phyloP scores from a whole-genome alignment of 345 rosid species.

The Sonneratia alba region DNA sequence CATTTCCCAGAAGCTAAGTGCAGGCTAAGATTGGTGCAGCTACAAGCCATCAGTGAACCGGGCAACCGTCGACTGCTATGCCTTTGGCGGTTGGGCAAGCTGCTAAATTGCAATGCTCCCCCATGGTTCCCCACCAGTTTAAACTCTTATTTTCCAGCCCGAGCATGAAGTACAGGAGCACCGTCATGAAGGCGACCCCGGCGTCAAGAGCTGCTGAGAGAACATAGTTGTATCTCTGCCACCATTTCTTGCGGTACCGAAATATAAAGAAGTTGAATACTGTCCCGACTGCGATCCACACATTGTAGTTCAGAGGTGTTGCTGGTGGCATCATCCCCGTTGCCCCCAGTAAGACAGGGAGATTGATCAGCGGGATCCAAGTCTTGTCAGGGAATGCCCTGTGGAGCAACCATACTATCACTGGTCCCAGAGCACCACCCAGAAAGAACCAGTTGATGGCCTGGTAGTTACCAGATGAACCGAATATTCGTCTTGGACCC shows the following conservation, averaged over 20 bases:
- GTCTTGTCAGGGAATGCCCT: constrained; percentile 61
- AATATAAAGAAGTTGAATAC: constrained; percentile 73
- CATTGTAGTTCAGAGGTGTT: constrained; percentile 61
- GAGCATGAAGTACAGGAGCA: constrained; percentile 53
- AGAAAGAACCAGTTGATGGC: constrained; percentile 87
- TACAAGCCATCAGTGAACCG: constrained; percentile 25
- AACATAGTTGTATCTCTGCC: constrained; percentile 82
- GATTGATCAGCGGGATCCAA: constrained; percentile 83
- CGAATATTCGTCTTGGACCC: constrained; percentile 73
- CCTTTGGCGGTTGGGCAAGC: constrained; percentile 74
- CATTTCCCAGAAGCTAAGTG: not conserved
- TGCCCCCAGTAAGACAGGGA: constrained; percentile 81
- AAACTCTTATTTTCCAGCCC: constrained; percentile 46
- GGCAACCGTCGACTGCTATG: constrained; percentile 46
- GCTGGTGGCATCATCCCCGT: constrained; percentile 78
- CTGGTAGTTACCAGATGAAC: constrained; percentile 56
- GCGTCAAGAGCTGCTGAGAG: constrained; percentile 84
- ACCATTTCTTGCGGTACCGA: constrained; percentile 65
- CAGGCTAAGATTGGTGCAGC: not conserved
- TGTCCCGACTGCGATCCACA: constrained; percentile 73
- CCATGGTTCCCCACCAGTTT: constrained; percentile 71
- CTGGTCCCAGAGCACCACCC: constrained; percentile 72
- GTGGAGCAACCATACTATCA: constrained; percentile 58
- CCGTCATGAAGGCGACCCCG: constrained; percentile 84
- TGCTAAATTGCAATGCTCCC: constrained; percentile 75